Conservation (phyloP, 78 protist species). For the Thecamonas trahens region DNA sequence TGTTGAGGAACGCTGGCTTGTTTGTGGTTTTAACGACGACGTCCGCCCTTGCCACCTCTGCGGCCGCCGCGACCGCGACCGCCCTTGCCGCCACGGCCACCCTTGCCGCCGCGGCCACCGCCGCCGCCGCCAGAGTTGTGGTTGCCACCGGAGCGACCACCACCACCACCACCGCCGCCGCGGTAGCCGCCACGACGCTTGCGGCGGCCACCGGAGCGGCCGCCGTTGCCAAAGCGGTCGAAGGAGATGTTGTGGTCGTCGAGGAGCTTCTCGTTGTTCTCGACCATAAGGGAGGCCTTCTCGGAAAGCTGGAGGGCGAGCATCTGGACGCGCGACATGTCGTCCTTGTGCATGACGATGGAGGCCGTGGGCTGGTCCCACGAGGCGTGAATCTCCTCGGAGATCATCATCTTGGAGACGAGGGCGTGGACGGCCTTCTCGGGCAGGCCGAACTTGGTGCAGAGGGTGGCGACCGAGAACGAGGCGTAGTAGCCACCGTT, state of each 20-base stretch:
- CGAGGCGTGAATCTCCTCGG: constrained; percentile 61
- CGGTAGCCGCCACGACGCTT: too few relatives aligned
- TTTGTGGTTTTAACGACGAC: too few relatives aligned
- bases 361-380: constrained; percentile 69
- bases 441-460: neutral
- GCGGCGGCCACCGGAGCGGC: neutral
- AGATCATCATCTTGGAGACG: constrained; percentile 73
- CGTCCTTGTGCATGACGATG: constrained; percentile 64
- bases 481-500: constrained; percentile 50
- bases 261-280: constrained; percentile 20
- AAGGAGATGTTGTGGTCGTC: constrained; percentile 14
- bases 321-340: constrained; percentile 63
- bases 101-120: too few relatives aligned
- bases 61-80: too few relatives aligned
- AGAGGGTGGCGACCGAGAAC: constrained; percentile 33
- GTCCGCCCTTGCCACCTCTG: too few relatives aligned
- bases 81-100: too few relatives aligned
- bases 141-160: too few relatives aligned
- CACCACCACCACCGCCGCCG: too few relatives aligned
- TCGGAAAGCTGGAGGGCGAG: constrained; percentile 65
- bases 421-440: constrained; percentile 28
- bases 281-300: constrained; percentile 19
- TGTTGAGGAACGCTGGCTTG: too few relatives aligned
- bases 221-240: neutral
- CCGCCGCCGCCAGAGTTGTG: too few relatives aligned